Evolutionary conservation across 1,284 basidiomycete species (phyloP).

Genomic region (Exobasidium rhododendri): DNA sequence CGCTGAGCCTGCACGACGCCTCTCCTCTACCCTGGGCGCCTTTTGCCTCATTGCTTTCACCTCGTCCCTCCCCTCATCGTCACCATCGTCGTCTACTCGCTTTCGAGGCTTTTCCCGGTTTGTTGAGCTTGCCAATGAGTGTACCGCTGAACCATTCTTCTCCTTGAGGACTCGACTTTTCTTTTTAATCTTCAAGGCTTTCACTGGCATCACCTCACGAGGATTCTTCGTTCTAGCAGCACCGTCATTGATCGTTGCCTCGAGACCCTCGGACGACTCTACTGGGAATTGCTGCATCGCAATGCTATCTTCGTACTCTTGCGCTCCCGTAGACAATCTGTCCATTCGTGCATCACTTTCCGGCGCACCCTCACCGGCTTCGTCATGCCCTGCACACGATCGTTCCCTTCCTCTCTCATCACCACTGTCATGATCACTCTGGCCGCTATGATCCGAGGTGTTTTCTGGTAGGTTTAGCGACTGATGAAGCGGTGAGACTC

Average conservation of each 20-base stretch:
- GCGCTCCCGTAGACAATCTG: not conserved
- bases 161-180: not conserved
- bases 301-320: not conserved
- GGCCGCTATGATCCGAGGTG: not conserved
- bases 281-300: slow-evolving; percentile 17
- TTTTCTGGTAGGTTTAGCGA: too few species aligned
- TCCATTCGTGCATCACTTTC: not conserved
- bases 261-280: slow-evolving; percentile 3
- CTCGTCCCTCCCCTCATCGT: slow-evolving; percentile 14
- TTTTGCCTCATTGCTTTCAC: not conserved
- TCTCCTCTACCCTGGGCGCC: not conserved
- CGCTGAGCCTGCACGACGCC: not conserved
- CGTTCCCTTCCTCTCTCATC: not conserved
- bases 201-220: not conserved
- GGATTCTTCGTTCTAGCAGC: not conserved
- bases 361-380: too few species aligned
- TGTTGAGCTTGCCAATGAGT: slow-evolving; percentile 15
- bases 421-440: not conserved
- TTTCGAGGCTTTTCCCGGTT: slow-evolving; percentile 20
- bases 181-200: not conserved
- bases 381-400: not conserved
- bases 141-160: not conserved
- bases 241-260: not conserved
- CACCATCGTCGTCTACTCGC: slow-evolving; percentile 13
- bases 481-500: not conserved